Evolutionary conservation across 2,329 filamentous ascomycete genomes (phyloP).

Genomic region (Magnaporthiopsis rhizophila): DNA sequence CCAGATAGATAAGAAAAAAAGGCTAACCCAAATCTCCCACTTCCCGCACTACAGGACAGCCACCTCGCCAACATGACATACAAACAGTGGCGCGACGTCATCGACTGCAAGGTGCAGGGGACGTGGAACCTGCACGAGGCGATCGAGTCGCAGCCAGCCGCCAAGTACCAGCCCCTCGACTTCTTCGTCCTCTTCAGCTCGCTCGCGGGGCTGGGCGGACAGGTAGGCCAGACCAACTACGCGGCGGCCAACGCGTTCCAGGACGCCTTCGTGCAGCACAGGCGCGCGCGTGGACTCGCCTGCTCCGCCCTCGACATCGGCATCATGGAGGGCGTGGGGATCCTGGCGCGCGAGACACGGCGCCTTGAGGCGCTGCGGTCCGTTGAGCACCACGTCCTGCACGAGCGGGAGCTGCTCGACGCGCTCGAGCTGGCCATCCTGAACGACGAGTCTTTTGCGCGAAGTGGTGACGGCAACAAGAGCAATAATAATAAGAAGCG

Average conservation of each 20-base stretch:
- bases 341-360: slow-evolving; percentile 9
- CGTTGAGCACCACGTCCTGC: slow-evolving; percentile 6
- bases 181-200: slow-evolving; percentile 11
- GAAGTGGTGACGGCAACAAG: no score
- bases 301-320: slow-evolving; percentile 26
- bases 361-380: slow-evolving; percentile 7
- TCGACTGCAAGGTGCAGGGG: slow-evolving; percentile 32
- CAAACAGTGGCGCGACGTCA: slow-evolving; percentile 22
- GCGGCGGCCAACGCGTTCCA: slow-evolving; percentile 25
- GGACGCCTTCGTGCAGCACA: slow-evolving; percentile 22
- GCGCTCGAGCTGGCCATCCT: slow-evolving; percentile 8
- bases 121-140: slow-evolving; percentile 30
- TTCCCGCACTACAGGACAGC: slow-evolving; percentile 4
- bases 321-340: slow-evolving; percentile 13
- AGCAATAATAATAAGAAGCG: background rate
- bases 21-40: background rate
- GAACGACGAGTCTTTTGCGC: background rate
- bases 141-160: slow-evolving; percentile 9
- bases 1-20: background rate
- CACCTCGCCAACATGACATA: slow-evolving; percentile 19
- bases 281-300: slow-evolving; percentile 18
- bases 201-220: slow-evolving; percentile 12
- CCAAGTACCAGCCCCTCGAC: slow-evolving; percentile 5
- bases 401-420: slow-evolving; percentile 9
- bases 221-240: slow-evolving; percentile 23